A percentile compares a stretch with the other conserved stretches of the same genome.
Evolutionary conservation across 257 asterid species (phyloP).

Genomic region (Plantago elongata): DNA sequence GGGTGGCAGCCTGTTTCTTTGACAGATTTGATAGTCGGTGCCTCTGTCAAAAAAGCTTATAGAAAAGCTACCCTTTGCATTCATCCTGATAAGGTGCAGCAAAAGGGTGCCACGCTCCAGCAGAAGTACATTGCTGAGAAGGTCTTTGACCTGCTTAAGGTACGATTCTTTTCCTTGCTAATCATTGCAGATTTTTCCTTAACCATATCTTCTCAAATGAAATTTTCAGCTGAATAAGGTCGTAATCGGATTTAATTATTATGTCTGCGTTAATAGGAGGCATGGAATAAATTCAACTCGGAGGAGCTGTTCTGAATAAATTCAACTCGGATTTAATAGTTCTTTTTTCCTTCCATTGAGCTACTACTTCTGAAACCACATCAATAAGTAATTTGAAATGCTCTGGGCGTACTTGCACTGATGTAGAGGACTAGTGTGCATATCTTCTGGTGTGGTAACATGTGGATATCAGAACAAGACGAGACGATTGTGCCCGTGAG

Average conservation of each 20-base stretch:
- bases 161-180: constrained; percentile 24
- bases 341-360: constrained; percentile 23
- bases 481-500: constrained; percentile 25
- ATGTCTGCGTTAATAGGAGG: constrained; percentile 53
- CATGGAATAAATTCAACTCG: constrained; percentile 98
- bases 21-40: constrained; percentile 91
- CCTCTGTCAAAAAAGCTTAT: constrained; percentile 79
- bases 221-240: not conserved
- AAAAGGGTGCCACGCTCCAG: constrained; percentile 94
- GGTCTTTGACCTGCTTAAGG: constrained; percentile 98
- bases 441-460: constrained; percentile 28
- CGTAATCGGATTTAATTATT: not conserved
- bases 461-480: constrained; percentile 27
- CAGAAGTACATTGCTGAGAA: constrained; percentile 97
- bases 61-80: constrained; percentile 98
- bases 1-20: constrained; percentile 99
- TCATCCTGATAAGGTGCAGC: constrained; percentile 99
- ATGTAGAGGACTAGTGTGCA: constrained; percentile 24
- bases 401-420: constrained; percentile 18
- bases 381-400: constrained; percentile 20
- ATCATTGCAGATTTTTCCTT: not conserved
- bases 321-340: not conserved
- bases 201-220: not conserved
- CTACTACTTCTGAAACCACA: constrained; percentile 22
- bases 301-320: constrained; percentile 92